Conservation (phyloP, 441 rosid genomes). For the Brassica hybrid region DNA sequence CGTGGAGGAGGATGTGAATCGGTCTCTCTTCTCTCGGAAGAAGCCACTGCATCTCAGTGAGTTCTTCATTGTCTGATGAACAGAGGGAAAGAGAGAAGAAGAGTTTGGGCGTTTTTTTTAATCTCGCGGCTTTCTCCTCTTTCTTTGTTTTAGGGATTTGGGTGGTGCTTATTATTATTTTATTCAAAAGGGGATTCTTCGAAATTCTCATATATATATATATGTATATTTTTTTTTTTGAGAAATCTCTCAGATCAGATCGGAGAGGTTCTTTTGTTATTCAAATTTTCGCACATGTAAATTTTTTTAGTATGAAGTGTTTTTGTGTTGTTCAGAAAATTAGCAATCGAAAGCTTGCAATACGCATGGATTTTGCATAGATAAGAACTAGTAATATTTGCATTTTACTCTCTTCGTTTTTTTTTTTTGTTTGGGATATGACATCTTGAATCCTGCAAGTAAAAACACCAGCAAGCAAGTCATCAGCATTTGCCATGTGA, state of each 20-base stretch:
- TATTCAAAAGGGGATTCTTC: constrained; percentile 10
- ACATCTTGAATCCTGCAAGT: neutral
- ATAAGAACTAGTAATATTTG: neutral
- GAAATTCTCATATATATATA: neutral
- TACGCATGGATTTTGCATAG: neutral
- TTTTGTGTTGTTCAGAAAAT: constrained; percentile 12
- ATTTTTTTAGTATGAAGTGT: constrained; percentile 18
- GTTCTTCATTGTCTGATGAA: constrained; percentile 7
- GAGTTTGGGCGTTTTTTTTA: constrained; percentile 33
- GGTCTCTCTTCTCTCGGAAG: constrained; percentile 31
- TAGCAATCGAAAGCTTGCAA: neutral
- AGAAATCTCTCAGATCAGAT: neutral
- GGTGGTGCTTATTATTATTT: constrained; percentile 15
- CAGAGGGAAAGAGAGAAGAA: constrained; percentile 25
- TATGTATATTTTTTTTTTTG: neutral
- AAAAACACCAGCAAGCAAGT: neutral
- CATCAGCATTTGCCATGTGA: neutral
- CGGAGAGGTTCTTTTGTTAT: constrained; percentile 21
- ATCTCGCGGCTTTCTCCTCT: constrained; percentile 35
- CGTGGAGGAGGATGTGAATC: constrained; percentile 47
- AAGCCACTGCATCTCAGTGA: constrained; percentile 22
- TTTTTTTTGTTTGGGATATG: neutral
- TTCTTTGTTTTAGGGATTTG: neutral
- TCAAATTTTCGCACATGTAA: constrained; percentile 18
- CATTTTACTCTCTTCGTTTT: neutral